Base-by-base conservation (phyloP, 768 basidiomycete genomes). In the Russula sp. region DNA sequence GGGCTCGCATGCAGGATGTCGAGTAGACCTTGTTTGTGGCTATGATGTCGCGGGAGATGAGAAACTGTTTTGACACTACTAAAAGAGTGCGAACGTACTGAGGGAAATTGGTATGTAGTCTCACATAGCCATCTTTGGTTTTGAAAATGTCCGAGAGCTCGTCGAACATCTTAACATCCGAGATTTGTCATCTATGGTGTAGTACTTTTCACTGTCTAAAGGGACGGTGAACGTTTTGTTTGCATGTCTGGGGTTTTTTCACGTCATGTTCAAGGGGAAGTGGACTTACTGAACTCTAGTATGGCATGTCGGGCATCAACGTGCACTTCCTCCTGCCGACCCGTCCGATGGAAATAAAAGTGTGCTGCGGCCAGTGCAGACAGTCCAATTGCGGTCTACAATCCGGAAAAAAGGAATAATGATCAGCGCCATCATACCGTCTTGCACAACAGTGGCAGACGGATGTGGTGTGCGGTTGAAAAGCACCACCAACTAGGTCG, bases 21-120 rank as follows among this genome's bases (percentile, higher is more conserved):
- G 52, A 66, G 57, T 1, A 68, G 57, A 42, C 65, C 67, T 30
- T 66, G 60, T 50, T 68, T 68, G 40, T 67, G 67, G 20, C 67
- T 68, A 2, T 20, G 81, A 81, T 11, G 8, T 3, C 36, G 40
- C 24, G 8, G 1, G n/a, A 22, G 24, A 26, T 44, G 24, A 32
- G 10, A 46, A 30, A 65, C 36, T 51, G 42, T 44, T 40, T 22
- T 10, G 20, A 24, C n/a, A n/a, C n/a, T n/a, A 26, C 53, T 46
- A 55, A 5, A 55, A 48, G 49, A 34, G 22, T 13, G 18, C n/a
- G 28, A 72, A 49, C 76, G 32, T 63, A 84, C 85, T 86, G 86
- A 42, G 84, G 82, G 70, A 86, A 87, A 61, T 86, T 86, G 22
- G 85, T 84, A 65, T 87, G 85, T 13, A 84, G 79, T 32, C 85